phyloP scores from a whole-genome alignment of 768 basidiomycete genomes.

The Amanita thiersii region DNA sequence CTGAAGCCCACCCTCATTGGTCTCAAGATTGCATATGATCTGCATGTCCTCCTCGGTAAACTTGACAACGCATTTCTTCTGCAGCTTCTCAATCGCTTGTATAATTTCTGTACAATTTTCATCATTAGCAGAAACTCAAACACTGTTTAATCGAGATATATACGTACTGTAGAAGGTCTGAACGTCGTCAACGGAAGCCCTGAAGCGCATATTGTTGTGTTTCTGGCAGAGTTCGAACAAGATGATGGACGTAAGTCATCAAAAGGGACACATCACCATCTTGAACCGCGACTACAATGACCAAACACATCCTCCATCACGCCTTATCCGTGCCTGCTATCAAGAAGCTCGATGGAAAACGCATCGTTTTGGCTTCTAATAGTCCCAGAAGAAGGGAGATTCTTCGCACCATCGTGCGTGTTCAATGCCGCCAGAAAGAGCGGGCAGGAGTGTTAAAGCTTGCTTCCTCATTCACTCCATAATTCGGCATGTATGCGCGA shows the following conservation, averaged over 20 bases:
- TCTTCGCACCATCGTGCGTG: constrained; percentile 64
- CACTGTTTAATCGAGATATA: no score
- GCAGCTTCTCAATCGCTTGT: constrained; percentile 75
- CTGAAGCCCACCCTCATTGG: constrained; percentile 78
- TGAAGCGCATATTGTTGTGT: constrained; percentile 45
- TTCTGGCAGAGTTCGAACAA: background rate
- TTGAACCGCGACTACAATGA: constrained; percentile 14
- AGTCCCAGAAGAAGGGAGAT: constrained; percentile 85
- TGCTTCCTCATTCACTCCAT: constrained; percentile 1
- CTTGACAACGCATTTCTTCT: constrained; percentile 78
- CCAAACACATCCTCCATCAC: constrained; percentile 50
- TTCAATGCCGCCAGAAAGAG: background rate
- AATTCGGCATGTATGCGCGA: background rate
- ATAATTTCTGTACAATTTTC: constrained; percentile 48
- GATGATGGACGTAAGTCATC: no score
- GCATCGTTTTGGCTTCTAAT: constrained; percentile 79
- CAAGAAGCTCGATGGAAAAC: constrained; percentile 64
- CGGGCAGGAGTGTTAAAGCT: background rate
- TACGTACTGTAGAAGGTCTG: constrained; percentile 44
- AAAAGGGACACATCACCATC: background rate
- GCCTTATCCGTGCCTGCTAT: constrained; percentile 56
- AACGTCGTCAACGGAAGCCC: constrained; percentile 51
- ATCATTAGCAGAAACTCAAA: constrained; percentile 1
- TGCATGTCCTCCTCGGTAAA: constrained; percentile 69
- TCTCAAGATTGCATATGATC: constrained; percentile 77